Base-by-base conservation (phyloP, 2,329 filamentous ascomycete genomes). In the Calonectria crousiana region DNA sequence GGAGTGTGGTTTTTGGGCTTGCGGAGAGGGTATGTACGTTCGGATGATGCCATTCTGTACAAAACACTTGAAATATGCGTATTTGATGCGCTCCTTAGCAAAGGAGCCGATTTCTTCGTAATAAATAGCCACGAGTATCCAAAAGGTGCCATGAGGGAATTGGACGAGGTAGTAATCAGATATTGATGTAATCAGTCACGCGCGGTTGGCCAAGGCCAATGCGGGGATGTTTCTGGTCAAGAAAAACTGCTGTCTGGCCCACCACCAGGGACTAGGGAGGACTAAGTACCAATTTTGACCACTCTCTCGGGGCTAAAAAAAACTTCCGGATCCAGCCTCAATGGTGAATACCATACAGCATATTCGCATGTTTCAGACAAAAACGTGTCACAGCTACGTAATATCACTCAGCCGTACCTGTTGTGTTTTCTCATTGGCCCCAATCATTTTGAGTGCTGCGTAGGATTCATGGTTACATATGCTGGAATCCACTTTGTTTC, bases 1-100 rank as follows among this genome's bases (percentile, higher is more conserved):
- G 78, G 80, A 28, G 72, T 71, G 51, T 84, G 82, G 26, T 82
- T 78, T 10, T 78, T 67, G 2, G 82, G 82, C 67, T 80, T 80
- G 6, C 64, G 76, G 10, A 83, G 77, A 8, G 82, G 80, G 58
- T 83, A 82, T 9, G 71, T 77, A n/a, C 82, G 80, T 8, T 65
- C 70, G 47, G 73, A 66, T 3, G 71, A 60, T 14, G 49, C 28
- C 71, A 73, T 73, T 5, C 11, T 65, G 23, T 11, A 44, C 30
- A 23, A 69, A 18, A 30, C 10, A 10, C 14, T 47, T 23, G 67
- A 34, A 18, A 49, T 18, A 36, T 23, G 56, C 4, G 3, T 62
- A 13, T 62, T 26, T 0, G 23, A 10, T 14, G 4, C 41, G 14
- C 10, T 30, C 4, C 13, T 62, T 5, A 23, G 36, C 1, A 5